phyloP scores from a whole-genome alignment of 2,329 filamentous ascomycete species.

The Hypomyces rosellus region DNA sequence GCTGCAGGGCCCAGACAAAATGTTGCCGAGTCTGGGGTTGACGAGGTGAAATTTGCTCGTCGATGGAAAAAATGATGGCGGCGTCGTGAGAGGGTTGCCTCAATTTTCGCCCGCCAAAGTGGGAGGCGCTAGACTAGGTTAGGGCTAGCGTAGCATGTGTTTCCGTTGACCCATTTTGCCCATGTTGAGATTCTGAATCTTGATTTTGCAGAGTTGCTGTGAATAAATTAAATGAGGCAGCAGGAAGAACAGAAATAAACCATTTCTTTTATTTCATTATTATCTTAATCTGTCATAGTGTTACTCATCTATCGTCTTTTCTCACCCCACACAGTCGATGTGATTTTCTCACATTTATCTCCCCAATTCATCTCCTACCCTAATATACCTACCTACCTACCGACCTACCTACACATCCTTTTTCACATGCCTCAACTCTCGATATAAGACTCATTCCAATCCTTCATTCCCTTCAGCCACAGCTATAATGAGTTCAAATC shows the following conservation, averaged over 20 bases:
- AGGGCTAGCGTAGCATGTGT: neutral
- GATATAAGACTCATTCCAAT: neutral
- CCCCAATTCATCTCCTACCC: too few relatives aligned
- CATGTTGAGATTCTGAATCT: neutral
- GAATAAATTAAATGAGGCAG: neutral
- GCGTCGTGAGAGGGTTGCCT: conserved; percentile 37
- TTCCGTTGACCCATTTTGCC: conserved; percentile 10
- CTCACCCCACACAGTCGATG: too few relatives aligned
- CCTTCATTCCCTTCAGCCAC: neutral
- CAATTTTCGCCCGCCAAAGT: conserved; percentile 37
- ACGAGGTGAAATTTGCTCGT: conserved; percentile 39
- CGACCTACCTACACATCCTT: too few relatives aligned
- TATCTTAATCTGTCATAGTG: too few relatives aligned
- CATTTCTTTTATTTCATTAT: too few relatives aligned
- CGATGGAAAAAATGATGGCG: conserved; percentile 33
- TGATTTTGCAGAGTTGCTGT: too few relatives aligned
- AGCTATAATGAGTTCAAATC: conserved; percentile 3
- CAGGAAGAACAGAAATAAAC: neutral
- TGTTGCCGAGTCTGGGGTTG: conserved; percentile 37
- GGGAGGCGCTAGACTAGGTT: conserved; percentile 31
- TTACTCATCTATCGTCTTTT: too few relatives aligned
- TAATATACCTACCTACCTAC: too few relatives aligned
- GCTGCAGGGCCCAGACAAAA: conserved; percentile 30
- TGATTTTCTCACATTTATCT: too few relatives aligned
- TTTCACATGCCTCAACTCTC: too few relatives aligned